Conservation (phyloP, 1,284 basidiomycete genomes). For the Marasmius tenuissimus region DNA sequence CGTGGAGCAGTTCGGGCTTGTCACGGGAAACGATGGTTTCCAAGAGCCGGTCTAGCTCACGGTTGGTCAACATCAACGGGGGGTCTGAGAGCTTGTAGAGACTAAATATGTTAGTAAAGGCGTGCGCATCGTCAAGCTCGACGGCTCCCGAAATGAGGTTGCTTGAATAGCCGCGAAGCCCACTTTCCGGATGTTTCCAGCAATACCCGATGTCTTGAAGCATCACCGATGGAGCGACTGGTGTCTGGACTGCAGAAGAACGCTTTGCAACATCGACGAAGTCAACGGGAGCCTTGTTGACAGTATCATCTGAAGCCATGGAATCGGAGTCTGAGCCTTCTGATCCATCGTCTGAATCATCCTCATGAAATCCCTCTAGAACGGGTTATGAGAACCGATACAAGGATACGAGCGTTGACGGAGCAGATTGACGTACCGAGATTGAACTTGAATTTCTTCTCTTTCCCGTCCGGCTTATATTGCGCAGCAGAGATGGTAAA, state of each 20-base stretch:
- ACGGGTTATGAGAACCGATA: slow-evolving; percentile 11
- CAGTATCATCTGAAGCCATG: slow-evolving; percentile 34
- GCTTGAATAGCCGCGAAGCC: slow-evolving; percentile 4
- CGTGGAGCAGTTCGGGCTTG: slow-evolving; percentile 48
- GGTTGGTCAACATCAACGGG: slow-evolving; percentile 21
- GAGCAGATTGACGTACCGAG: slow-evolving; percentile 26
- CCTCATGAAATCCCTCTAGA: slow-evolving; percentile 18
- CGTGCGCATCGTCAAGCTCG: slow-evolving; percentile 46
- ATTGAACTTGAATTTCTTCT: slow-evolving; percentile 33
- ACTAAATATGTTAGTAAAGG: slow-evolving; percentile 45
- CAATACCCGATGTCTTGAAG: slow-evolving; percentile 21
- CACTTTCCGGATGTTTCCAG: slow-evolving; percentile 18
- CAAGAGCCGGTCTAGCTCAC: slow-evolving; percentile 17
- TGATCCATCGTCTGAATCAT: slow-evolving; percentile 20
- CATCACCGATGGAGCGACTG: slow-evolving; percentile 36
- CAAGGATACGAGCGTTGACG: slow-evolving; percentile 20
- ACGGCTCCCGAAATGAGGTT: slow-evolving; percentile 35
- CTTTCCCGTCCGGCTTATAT: slow-evolving; percentile 39
- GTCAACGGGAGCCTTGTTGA: slow-evolving; percentile 35
- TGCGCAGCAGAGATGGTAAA: slow-evolving; percentile 53
- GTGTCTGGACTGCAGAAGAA: slow-evolving; percentile 40
- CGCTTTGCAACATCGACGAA: slow-evolving; percentile 53
- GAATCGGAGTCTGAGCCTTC: slow-evolving; percentile 32
- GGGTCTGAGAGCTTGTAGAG: slow-evolving; percentile 38
- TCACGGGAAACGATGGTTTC: slow-evolving; percentile 35